Evolutionary conservation across 352 stramenopile species (phyloP).

Genomic region (Pythium brachiatum): DNA sequence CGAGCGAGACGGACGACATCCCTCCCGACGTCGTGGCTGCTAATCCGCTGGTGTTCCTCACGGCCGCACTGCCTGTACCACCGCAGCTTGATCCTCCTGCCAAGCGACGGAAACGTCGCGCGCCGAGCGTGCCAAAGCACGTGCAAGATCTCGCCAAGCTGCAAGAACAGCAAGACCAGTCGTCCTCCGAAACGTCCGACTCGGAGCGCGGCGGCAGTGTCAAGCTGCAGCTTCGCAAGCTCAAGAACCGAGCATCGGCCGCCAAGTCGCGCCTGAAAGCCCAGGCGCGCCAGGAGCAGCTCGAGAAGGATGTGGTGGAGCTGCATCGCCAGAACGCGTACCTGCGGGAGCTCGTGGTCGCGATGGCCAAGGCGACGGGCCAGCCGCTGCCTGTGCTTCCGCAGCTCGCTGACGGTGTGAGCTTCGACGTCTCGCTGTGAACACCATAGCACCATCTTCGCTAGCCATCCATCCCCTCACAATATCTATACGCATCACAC

Average conservation of each 20-base stretch:
- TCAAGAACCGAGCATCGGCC: constrained; percentile 26
- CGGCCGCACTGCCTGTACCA: constrained; percentile 14
- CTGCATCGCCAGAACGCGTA: constrained; percentile 26
- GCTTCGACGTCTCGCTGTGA: constrained; percentile 16
- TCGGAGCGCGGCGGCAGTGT: constrained; percentile 11
- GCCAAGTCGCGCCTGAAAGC: constrained; percentile 26
- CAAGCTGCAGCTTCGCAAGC: constrained; percentile 28
- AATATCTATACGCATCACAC: constrained; percentile 14
- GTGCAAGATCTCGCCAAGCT: constrained; percentile 21
- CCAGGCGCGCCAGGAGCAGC: constrained; percentile 17
- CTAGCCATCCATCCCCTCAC: no score
- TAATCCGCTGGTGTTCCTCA: constrained; percentile 23
- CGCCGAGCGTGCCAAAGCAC: constrained; percentile 16
- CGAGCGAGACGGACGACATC: background rate
- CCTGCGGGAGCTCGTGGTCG: constrained; percentile 20
- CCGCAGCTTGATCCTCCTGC: constrained; percentile 17
- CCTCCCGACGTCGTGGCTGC: background rate
- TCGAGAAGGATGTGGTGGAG: constrained; percentile 25
- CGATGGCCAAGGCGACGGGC: constrained; percentile 21
- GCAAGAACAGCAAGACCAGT: constrained; percentile 18
- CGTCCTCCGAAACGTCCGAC: constrained; percentile 23
- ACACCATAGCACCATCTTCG: background rate
- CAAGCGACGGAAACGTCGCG: constrained; percentile 22
- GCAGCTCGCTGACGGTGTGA: background rate
- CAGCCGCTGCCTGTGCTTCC: constrained; percentile 19